phyloP scores from a whole-genome alignment of 2,329 filamentous ascomycete species.

The Beauveria sp. region DNA sequence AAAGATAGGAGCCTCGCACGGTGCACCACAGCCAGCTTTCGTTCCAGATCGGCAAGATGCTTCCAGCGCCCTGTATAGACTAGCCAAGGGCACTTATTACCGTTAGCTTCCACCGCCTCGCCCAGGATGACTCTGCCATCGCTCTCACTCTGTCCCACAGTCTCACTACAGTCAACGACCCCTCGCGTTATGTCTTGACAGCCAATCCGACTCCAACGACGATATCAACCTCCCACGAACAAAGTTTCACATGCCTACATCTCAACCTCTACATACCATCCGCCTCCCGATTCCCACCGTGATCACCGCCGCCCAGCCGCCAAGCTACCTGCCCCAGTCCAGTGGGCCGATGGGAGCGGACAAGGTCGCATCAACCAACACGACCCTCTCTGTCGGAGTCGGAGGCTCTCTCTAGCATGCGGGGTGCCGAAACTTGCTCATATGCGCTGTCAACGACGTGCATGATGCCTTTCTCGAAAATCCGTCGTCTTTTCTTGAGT shows the following conservation, averaged over 20 bases:
- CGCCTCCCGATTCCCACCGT: not conserved
- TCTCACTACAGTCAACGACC: not conserved
- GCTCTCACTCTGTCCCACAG: too few relatives aligned
- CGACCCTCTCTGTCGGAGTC: not conserved
- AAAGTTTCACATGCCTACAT: not conserved
- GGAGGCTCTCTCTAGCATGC: not conserved
- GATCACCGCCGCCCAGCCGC: not conserved
- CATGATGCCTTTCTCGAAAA: not conserved
- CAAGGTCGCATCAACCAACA: not conserved
- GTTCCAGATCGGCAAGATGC: conserved; percentile 1
- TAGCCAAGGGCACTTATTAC: not conserved
- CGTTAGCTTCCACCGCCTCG: not conserved
- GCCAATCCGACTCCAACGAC: not conserved
- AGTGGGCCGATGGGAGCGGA: not conserved
- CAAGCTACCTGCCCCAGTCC: not conserved
- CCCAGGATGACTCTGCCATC: too few relatives aligned
- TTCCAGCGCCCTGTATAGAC: not conserved
- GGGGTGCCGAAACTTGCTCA: not conserved
- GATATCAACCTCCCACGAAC: not conserved
- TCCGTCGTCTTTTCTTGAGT: not conserved
- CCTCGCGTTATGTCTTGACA: not conserved
- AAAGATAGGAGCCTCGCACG: not conserved
- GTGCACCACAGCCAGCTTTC: too few relatives aligned
- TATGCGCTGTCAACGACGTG: not conserved
- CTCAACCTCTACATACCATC: not conserved